Conservation (phyloP, 2,329 filamentous ascomycete genomes). For the Thielaviopsis populi region DNA sequence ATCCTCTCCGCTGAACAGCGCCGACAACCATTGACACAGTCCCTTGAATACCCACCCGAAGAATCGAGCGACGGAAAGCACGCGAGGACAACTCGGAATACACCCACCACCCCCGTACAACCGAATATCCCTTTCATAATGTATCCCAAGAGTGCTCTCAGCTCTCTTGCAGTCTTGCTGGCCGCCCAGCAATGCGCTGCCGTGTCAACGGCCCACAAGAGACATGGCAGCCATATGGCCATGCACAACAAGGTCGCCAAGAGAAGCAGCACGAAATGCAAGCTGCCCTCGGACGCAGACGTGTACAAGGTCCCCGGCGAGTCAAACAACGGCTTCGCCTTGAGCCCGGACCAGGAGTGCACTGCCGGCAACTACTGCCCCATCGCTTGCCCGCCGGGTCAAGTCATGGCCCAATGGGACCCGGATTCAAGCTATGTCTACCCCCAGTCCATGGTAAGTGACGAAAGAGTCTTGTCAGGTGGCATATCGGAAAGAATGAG, state of each 20-base stretch:
- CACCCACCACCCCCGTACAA: neutral
- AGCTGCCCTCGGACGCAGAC: constrained; percentile 51
- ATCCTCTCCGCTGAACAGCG: neutral
- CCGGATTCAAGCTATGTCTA: constrained; percentile 52
- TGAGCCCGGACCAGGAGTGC: constrained; percentile 61
- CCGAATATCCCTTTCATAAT: constrained; percentile 11
- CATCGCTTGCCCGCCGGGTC: constrained; percentile 58
- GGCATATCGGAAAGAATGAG: neutral
- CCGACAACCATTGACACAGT: neutral
- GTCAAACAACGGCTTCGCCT: constrained; percentile 61
- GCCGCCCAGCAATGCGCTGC: constrained; percentile 13
- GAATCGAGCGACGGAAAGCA: neutral
- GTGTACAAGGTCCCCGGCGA: constrained; percentile 48
- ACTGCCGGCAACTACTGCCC: constrained; percentile 55
- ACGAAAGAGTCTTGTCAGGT: neutral
- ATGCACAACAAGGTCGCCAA: constrained; percentile 17
- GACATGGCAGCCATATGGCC: constrained; percentile 6
- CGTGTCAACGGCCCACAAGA: neutral
- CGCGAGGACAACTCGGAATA: neutral
- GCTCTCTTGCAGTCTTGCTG: constrained; percentile 21
- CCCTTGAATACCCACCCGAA: neutral
- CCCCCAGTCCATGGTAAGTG: constrained; percentile 55
- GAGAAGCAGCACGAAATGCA: constrained; percentile 30
- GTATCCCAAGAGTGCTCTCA: constrained; percentile 21
- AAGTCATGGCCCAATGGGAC: constrained; percentile 70